Conservation (phyloP, 176 grass and related monocot species). For the Themeda triandra region DNA sequence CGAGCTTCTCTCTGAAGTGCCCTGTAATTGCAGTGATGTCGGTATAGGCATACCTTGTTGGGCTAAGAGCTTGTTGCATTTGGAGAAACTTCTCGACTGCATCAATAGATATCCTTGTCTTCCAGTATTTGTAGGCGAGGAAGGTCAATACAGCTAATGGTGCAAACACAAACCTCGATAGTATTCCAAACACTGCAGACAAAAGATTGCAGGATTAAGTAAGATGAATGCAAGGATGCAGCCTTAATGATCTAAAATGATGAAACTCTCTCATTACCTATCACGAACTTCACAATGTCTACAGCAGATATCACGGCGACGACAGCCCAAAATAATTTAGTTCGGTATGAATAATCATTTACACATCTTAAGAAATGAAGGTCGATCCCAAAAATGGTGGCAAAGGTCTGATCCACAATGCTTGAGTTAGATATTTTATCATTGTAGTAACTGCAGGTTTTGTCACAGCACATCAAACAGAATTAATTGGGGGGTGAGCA, state of each 20-base stretch:
- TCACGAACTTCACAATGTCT: background rate
- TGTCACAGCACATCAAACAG: no score
- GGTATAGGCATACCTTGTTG: background rate
- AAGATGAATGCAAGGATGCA: background rate
- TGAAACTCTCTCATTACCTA: background rate
- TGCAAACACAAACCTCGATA: constrained; percentile 22
- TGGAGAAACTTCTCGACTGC: background rate
- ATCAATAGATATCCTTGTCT: background rate
- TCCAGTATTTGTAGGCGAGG: background rate
- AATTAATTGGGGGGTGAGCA: no score
- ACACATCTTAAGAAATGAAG: constrained; percentile 1
- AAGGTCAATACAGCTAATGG: background rate
- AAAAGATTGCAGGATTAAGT: background rate
- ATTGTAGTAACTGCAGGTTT: constrained; percentile 11
- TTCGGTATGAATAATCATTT: background rate
- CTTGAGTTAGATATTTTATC: background rate
- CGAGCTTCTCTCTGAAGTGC: background rate
- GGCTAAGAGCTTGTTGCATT: background rate
- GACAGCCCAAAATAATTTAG: constrained; percentile 4
- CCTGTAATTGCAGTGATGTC: background rate
- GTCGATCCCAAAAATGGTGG: background rate
- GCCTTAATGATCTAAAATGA: background rate
- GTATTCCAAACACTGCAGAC: background rate
- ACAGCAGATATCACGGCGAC: background rate
- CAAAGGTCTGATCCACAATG: background rate